Evolutionary conservation across 1,284 basidiomycete species (phyloP).

Genomic region (Rhodotorula sp.): DNA sequence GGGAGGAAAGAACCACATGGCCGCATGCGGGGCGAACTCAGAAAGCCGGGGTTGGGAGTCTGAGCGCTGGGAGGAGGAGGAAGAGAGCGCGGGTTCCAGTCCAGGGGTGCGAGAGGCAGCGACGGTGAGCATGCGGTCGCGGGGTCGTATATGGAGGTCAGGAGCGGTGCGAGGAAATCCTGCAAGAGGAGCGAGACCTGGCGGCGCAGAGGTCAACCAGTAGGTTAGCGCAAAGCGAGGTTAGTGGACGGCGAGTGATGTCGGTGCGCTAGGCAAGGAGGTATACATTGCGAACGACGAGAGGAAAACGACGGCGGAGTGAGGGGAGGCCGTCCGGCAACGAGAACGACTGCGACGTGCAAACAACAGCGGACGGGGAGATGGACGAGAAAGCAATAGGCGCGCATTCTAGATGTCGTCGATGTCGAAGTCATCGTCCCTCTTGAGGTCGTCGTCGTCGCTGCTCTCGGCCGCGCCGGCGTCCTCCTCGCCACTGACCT

Average conservation of each 20-base stretch:
- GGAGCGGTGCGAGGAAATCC: no score
- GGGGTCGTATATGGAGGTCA: no score
- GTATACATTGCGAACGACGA: neutral
- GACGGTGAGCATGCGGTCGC: no score
- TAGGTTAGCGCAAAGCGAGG: no score
- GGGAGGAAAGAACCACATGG: neutral
- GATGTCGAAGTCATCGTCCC: constrained; percentile 37
- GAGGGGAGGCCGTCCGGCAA: neutral
- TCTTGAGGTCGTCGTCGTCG: constrained; percentile 24
- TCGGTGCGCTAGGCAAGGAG: neutral
- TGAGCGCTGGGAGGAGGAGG: no score
- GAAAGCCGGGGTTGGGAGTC: constrained; percentile 67
- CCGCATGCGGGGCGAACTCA: constrained; percentile 67
- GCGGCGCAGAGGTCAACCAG: no score
- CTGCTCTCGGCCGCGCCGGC: constrained; percentile 10
- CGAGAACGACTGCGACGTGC: neutral
- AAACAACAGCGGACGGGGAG: neutral
- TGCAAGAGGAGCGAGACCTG: no score
- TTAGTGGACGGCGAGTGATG: constrained; percentile 51
- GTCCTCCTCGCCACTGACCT: constrained; percentile 31
- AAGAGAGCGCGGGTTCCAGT: no score
- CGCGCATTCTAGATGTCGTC: constrained; percentile 23
- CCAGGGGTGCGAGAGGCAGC: no score
- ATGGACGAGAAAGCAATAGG: neutral
- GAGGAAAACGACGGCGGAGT: neutral